A percentile compares a stretch with the other conserved stretches of the same genome.
These are phyloP conservation scores for Cyberlindnera euphorbiiphila DNA, from an alignment of 805 yeast genomes.

Conservation along the genomic window DNA sequence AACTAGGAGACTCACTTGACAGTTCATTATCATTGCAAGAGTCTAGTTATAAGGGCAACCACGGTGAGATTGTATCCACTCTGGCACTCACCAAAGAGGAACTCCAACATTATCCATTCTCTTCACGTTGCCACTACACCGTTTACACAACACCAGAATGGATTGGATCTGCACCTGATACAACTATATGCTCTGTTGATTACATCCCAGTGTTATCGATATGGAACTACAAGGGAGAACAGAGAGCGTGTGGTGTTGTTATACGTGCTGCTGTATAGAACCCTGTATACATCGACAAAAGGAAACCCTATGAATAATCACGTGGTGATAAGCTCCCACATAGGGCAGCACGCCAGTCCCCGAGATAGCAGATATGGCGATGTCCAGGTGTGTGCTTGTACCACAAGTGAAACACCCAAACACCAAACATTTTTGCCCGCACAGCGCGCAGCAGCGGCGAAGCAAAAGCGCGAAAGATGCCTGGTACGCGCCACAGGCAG, in stretches of 20 bases:
- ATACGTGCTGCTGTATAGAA: slow-evolving; percentile 19
- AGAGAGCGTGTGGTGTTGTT: slow-evolving; percentile 24
- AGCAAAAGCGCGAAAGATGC: neutral
- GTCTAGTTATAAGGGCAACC: slow-evolving; percentile 16
- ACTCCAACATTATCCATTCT: slow-evolving; percentile 10
- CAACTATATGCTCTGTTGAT: slow-evolving; percentile 22
- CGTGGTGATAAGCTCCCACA: slow-evolving; percentile 5
- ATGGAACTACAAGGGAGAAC: slow-evolving; percentile 28
- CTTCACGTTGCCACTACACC: slow-evolving; percentile 19
- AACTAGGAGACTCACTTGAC: neutral
- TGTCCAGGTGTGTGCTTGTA: slow-evolving; percentile 1
- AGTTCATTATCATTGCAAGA: slow-evolving; percentile 4
- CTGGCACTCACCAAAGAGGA: slow-evolving; percentile 19
- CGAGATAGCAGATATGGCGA: neutral
- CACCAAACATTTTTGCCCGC: slow-evolving; percentile 5
- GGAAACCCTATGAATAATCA: slow-evolving; percentile 8
- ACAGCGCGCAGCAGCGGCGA: neutral
- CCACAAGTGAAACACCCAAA: slow-evolving; percentile 11
- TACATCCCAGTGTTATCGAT: slow-evolving; percentile 28
- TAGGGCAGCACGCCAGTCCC: neutral
- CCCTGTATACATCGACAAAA: neutral
- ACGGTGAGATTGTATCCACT: slow-evolving; percentile 18
- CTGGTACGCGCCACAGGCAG: slow-evolving; percentile 9
- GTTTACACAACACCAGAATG: slow-evolving; percentile 22
- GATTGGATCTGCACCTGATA: neutral